A percentile compares a stretch with the other conserved stretches of the same genome.
These are phyloP conservation scores for Pseudogymnoascus sp. DNA, from an alignment of 2,329 filamentous ascomycete genomes.

Conservation along the genomic window DNA sequence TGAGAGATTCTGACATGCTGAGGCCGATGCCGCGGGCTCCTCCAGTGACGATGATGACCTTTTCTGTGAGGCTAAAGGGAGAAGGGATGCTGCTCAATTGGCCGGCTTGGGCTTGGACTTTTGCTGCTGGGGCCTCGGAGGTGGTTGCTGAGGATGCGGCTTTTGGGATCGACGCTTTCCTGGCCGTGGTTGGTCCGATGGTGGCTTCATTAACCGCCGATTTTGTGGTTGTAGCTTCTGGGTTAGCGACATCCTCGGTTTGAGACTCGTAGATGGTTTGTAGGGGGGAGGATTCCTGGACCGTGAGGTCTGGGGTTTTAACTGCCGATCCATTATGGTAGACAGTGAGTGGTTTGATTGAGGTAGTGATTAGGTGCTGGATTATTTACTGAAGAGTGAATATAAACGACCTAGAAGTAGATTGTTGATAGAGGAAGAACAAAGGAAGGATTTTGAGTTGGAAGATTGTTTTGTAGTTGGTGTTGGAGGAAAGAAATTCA, in stretches of 20 bases:
- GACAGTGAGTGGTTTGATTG: not conserved
- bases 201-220: not conserved
- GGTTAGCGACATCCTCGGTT: not conserved
- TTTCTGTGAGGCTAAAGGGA: slow-evolving; percentile 77
- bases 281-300: not conserved
- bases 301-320: not conserved
- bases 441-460: not conserved
- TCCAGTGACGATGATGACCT: slow-evolving; percentile 77
- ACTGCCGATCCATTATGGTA: not conserved
- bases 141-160: not conserved
- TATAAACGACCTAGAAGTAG: not conserved
- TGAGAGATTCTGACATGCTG: not conserved
- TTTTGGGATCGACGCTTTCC: not conserved
- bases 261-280: not conserved
- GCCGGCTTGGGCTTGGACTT: not conserved
- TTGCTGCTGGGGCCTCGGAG: not conserved
- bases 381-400: not conserved
- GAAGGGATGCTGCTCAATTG: not conserved
- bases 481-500: not conserved
- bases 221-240: not conserved
- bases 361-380: not conserved
- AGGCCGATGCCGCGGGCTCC: slow-evolving; percentile 75
- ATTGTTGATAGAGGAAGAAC: not conserved
- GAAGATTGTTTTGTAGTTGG: not conserved
- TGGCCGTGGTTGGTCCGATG: not conserved